Evolutionary conservation across 352 stramenopile species (phyloP), one percentile per base, ranked within the genome.

Genomic region (Globisporangium nodosum): DNA sequence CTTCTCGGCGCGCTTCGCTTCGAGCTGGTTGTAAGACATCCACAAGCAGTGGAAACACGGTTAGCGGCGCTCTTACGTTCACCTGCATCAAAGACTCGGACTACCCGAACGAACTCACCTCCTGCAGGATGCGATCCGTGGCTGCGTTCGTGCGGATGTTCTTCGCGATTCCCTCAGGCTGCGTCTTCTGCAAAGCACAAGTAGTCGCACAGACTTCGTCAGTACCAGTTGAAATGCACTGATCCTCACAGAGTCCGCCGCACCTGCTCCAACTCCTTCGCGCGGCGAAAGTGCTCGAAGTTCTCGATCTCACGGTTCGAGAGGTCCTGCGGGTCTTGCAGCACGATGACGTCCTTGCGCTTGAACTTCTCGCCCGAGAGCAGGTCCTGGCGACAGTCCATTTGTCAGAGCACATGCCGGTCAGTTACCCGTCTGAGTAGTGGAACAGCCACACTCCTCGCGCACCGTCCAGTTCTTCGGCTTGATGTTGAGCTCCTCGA

Each of bases 401-500:
- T 21, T 5, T 30, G 21, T 8, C 20, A 48, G 24, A 27, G 24
- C 24, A 27, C 24, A 1, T 27, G 24, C 1, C 24, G 24, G 24
- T 27, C 18, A 48, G 20, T 4, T 42, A 39, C 16, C 21, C 5
- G 37, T 31, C 31, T 6, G 18, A 27, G 24, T 3, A 27, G 24
- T 3, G 24, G 24, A 27, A 27, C 24, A 27, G 24, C 24, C 24
- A 27, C 24, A 3, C 24, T 27, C 33, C 4, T 35, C 66, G 35
- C 39, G 5, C 24, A 92, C 82, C 49, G 83, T 83, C 76, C 92
- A 98, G 78, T 98, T 99, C 70, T 99, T 99, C 6, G 92, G 62
- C 72, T 99, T 99, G 66, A 99, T 85, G 74, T 99, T 99, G 24
- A 99, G 88, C 73, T 99, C 97, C 42, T 98, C 76, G 52, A 99